Base-by-base conservation (phyloP, 495 filamentous ascomycete genomes). In the Filosporella fistucella region DNA sequence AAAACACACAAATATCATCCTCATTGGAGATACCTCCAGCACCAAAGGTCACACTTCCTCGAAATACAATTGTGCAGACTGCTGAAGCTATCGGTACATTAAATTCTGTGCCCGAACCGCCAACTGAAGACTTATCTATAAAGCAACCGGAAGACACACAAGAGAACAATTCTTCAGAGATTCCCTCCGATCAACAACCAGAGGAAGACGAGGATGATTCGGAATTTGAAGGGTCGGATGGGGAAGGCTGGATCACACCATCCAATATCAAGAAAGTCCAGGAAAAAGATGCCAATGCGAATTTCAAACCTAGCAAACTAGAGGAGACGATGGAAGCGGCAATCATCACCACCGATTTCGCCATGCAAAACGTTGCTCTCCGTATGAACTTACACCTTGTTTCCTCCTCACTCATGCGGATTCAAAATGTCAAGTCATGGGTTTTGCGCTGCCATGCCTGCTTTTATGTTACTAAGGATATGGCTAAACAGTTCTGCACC, bases 331-430 rank as follows among this genome's bases (percentile, higher is more conserved):
- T 95, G 55, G 79, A 90, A 61, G 88, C 85, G 10, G 94, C 89
- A 9, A 80, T 88, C 36, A 83, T 96, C 53, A 97, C 93, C 0
- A 86, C 85, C 47, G 93, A 99, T 72, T 96, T 86, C 69, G 91
- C 93, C 33, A 91, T 97, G 80, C 89, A 97, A 68, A 97, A 97
- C 59, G 88, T 96, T 17, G 71, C 91, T 2, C 74, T 99, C 9
- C 88, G 91, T 54, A 93, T 97, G 71, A 95, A 95, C 67, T 76
- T 99, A 23, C 89, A 95, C 59, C 80, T 99, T 7, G 71, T 99
- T 17, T 91, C 89, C 3, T 75, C 87, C 1, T 77, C 76, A 16
- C 63, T 96, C 7, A 75, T 85, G 42, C 81, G 88, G 45, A 83
- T 99, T 55, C 77, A 75, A 26, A 82, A 82, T 43, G 76, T 96